These are phyloP conservation scores for Cutaneotrichosporon sp. DNA, from an alignment of 1,284 basidiomycete species.

Conservation along the genomic window DNA sequence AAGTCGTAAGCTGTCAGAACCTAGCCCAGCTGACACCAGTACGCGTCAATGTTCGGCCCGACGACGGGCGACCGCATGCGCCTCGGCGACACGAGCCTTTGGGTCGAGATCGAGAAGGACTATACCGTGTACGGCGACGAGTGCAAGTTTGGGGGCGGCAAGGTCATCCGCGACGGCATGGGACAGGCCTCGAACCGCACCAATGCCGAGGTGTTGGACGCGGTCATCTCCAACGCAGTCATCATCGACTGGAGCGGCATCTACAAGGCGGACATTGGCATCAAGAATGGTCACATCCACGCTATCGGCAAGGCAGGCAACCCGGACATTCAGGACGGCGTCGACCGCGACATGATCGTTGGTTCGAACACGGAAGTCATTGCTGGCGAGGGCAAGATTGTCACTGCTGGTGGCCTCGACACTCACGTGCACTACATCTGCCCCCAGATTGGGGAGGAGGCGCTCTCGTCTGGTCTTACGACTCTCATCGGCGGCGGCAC, in stretches of 20 bases:
- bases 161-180: conserved; percentile 94
- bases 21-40: conserved; percentile 53
- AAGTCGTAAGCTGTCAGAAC: conserved; percentile 45
- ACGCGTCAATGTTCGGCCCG: conserved; percentile 92
- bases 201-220: conserved; percentile 73
- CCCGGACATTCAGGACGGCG: conserved; percentile 86
- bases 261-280: conserved; percentile 98
- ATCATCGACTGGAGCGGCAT: conserved; percentile 95
- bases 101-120: conserved; percentile 91
- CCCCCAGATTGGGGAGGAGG: conserved; percentile 74
- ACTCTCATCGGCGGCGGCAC: conserved; percentile 92
- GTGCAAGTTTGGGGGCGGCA: conserved; percentile 96
- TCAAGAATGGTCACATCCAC: conserved; percentile 78
- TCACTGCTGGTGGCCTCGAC: conserved; percentile 93
- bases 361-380: conserved; percentile 85
- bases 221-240: conserved; percentile 92
- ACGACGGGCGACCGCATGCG: conserved; percentile 87
- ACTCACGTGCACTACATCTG: conserved; percentile 93
- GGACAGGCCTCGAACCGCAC: conserved; percentile 84
- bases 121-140: conserved; percentile 75
- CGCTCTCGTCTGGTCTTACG: conserved; percentile 65
- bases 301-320: conserved; percentile 98
- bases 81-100: conserved; percentile 85
- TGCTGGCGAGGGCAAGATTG: conserved; percentile 88
- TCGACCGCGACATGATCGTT: conserved; percentile 72